Evolutionary conservation across 2,329 filamentous ascomycete species (phyloP), one percentile per base, ranked within the genome.

Genomic region (Penicillium sp.): DNA sequence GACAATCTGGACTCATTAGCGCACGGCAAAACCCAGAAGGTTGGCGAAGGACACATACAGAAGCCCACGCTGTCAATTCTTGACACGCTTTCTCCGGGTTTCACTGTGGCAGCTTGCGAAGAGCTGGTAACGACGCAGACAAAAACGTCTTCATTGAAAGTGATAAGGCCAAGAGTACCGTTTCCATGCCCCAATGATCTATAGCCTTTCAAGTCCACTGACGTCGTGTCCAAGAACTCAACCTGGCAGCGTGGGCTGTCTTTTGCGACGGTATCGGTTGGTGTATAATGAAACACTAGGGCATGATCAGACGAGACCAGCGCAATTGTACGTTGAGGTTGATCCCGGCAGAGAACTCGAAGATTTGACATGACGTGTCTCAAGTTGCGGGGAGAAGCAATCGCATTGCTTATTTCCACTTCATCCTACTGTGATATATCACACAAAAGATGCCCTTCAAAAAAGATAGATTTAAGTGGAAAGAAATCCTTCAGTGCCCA

Each of bases 21-120:
- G 44, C 40, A 3, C n/a, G 10, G 13, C n/a, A 14, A 23, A 23
- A 40, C 10, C 10, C 23, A 23, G 43, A 18, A 18, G 18, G 10
- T 5, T 2, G 27, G 45, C 32, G 26, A 30, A 47, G 50, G 44
- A 63, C 32, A 47, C 76, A 60, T 68, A 83, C 81, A 84, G 71
- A 97, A 97, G 61, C 94, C 90, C 55, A 97, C 93, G 18, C 83
- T 85, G 56, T 86, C 82, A 65, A 97, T 97, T 71, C 87, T 86
- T 75, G 94, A 89, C 23, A 97, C 87, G 4, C 88, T 93, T 78
- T 97, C 93, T 43, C 90, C 90, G 0, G 91, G 91, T 44, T 91
- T 82, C 44, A 97, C 82, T 1, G 85, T 91, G 14, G 92, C 93
- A 6, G 92, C 91, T 58, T 87, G 85, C 18, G 84, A 82, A 35